Base-by-base conservation (phyloP, 257 asterid species). In the Solanum rostratum region DNA sequence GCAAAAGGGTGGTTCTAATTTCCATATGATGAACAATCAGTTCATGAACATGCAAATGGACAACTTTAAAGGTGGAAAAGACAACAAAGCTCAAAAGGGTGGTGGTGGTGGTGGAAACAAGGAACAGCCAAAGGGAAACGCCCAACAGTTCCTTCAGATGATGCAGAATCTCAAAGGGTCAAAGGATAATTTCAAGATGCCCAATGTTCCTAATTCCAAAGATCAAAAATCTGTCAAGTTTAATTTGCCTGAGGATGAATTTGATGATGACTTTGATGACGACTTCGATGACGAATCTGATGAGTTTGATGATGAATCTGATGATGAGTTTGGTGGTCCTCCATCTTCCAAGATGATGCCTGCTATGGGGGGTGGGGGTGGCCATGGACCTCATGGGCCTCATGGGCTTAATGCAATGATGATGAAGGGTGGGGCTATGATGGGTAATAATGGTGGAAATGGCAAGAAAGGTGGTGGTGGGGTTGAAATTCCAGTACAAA, bases 221-320 rank as follows among this genome's bases (percentile, higher is more conserved):
- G 95, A 91, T 49, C 91, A 91, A 83, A 91, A 92, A 80, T 82
- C 96, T 81, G 97, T 92, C 0, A 92, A 89, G 88, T 94, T 92
- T 66, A 85, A 83, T 65, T 30, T 91, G 87, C 93, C 94, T 22
- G 89, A 89, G 19, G 91, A 90, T 1, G 92, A 93, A 1, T 87
- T 85, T 5, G 90, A 89, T 0, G 85, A 84, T 5, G 92, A 89
- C n/a, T 90, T 84, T 53, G 91, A 86, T 11, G 55, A 60, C 0
- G 55, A 73, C 0, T 76, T 13, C 12, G 80, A 84, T 22, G 73
- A 63, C 46, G 81, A 79, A 16, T 69, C 55, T 27, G 86, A 84
- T 62, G 87, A 86, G 43, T 82, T 49, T 69, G 19, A 83, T 43
- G 83, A 84, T 18, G 85, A 82, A 3, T 88, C 69, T 66, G 93